These are phyloP conservation scores for Chenopodium quinoa DNA, from an alignment of 148 eudicot species.

Conservation along the genomic window DNA sequence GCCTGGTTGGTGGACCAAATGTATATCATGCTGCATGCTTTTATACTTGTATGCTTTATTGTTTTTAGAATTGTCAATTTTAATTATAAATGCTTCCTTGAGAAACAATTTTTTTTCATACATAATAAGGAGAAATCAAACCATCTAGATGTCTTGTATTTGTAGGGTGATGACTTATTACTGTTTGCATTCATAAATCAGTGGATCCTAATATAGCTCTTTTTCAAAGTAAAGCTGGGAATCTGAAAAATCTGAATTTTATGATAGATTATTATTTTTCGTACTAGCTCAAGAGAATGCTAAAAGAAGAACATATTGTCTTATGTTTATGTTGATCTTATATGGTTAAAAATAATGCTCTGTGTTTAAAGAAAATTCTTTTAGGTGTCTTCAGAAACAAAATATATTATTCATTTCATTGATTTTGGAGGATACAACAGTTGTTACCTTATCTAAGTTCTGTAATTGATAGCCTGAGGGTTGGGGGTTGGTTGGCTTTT, in stretches of 20 bases:
- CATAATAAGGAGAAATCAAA: not conserved
- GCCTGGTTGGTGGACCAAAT: not conserved
- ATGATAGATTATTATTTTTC: no score
- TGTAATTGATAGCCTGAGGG: not conserved
- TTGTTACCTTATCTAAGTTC: not conserved
- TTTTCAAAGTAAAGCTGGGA: no score
- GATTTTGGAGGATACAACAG: not conserved
- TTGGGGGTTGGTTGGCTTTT: slow-evolving; percentile 24
- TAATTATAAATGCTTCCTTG: not conserved
- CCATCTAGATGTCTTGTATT: not conserved
- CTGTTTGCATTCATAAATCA: not conserved
- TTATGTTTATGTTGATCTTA: no score
- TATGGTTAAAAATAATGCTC: not conserved
- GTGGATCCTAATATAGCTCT: not conserved
- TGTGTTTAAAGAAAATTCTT: not conserved
- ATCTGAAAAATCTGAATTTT: no score
- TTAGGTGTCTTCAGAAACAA: not conserved
- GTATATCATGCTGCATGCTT: no score
- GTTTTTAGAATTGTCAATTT: no score
- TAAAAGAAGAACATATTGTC: no score
- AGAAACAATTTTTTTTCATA: not conserved
- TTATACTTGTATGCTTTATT: no score
- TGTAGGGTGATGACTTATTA: not conserved
- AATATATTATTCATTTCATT: not conserved
- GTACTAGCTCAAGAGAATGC: not conserved